Conservation (phyloP, 2,329 filamentous ascomycete genomes). For the Xylariaceae sp. region DNA sequence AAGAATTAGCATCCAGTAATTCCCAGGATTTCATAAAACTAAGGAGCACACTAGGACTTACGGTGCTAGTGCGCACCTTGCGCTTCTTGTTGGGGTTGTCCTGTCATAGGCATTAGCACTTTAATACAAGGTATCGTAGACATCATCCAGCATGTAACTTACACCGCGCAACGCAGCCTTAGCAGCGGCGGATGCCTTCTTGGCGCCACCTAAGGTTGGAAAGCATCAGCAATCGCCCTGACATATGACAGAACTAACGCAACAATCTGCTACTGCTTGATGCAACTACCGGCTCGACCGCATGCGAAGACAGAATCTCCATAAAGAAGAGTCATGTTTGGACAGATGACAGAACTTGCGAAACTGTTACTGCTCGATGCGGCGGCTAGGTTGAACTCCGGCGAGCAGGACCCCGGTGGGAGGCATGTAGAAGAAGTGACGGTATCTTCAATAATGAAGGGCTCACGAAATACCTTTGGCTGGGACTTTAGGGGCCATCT, state of each 20-base stretch:
- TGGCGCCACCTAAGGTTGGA: slow-evolving; percentile 64
- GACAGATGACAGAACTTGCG: no score
- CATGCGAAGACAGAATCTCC: no score
- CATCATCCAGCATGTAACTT: not conserved
- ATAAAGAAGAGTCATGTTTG: no score
- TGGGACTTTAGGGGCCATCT: slow-evolving; percentile 49
- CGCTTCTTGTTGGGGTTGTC: slow-evolving; percentile 77
- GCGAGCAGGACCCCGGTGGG: slow-evolving; percentile 8
- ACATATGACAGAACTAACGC: slow-evolving; percentile 64
- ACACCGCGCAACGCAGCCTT: slow-evolving; percentile 68
- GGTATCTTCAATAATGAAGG: slow-evolving; percentile 16
- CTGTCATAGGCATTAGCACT: slow-evolving; percentile 43
- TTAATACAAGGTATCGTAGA: not conserved
- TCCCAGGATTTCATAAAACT: no score
- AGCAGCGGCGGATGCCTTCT: slow-evolving; percentile 91
- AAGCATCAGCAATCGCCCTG: slow-evolving; percentile 76
- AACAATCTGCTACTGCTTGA: slow-evolving; percentile 77
- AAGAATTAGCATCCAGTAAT: slow-evolving; percentile 8
- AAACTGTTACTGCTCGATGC: slow-evolving; percentile 75
- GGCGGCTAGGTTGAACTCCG: slow-evolving; percentile 39
- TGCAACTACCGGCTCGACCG: slow-evolving; percentile 47
- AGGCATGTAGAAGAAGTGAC: slow-evolving; percentile 23
- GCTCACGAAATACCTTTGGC: slow-evolving; percentile 54
- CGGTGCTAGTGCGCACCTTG: slow-evolving; percentile 90
- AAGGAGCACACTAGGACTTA: no score